phyloP scores from a whole-genome alignment of 192 early-diverging fungal genomes.

The Coemansia sp. region DNA sequence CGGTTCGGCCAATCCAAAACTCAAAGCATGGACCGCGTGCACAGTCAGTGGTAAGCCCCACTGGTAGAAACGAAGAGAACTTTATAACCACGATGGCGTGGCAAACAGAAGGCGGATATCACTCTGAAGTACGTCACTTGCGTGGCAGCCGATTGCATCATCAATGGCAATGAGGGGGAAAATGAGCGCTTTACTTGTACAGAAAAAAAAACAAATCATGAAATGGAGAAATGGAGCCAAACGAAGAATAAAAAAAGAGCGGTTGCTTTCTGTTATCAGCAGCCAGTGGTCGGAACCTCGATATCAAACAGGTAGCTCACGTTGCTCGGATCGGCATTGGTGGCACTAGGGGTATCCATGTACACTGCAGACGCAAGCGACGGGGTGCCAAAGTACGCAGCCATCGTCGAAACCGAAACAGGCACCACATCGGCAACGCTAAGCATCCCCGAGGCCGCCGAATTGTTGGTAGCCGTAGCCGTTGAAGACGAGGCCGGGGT shows the following conservation, averaged over 20 bases:
- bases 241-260: background rate
- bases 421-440: background rate
- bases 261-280: background rate
- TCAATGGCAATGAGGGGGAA: no score
- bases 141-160: no score
- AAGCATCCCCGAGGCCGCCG: background rate
- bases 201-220: background rate
- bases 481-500: background rate
- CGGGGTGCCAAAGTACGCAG: slow-evolving; percentile 28
- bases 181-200: background rate
- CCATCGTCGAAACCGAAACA: slow-evolving; percentile 18
- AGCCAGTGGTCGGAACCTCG: slow-evolving; percentile 3
- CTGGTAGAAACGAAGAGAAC: no score
- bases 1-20: no score
- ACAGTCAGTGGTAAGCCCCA: no score
- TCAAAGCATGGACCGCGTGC: no score
- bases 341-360: background rate
- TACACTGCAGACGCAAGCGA: background rate
- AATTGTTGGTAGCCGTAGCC: background rate
- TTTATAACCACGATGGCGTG: no score
- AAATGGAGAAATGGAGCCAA: slow-evolving; percentile 5
- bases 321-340: background rate
- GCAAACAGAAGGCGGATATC: no score
- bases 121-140: background rate
- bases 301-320: background rate